Conservation (phyloP, 495 filamentous ascomycete species). For the Xylaria flabelliformis region DNA sequence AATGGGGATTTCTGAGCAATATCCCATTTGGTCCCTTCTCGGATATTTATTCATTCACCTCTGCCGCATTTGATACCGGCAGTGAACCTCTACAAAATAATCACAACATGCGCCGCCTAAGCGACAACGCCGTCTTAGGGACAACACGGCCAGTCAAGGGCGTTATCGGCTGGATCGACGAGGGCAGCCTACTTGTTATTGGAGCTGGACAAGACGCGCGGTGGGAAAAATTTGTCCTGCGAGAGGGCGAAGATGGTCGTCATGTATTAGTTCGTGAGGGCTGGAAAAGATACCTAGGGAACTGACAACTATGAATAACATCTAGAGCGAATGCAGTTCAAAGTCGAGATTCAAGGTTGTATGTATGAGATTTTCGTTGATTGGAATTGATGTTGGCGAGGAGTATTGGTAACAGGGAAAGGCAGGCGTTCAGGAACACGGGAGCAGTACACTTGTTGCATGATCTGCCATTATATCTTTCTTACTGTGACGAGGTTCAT, state of each 20-base stretch:
- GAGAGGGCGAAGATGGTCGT: conserved; percentile 67
- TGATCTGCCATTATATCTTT: conserved; percentile 4
- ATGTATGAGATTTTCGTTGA: conserved; percentile 12
- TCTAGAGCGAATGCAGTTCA: conserved; percentile 18
- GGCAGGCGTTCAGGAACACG: conserved; percentile 23
- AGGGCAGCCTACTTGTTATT: conserved; percentile 72
- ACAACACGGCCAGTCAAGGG: conserved; percentile 72
- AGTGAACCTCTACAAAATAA: conserved; percentile 63
- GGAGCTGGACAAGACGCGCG: conserved; percentile 81
- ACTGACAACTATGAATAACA: conserved; percentile 43
- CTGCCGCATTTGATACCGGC: conserved; percentile 76
- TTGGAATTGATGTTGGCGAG: conserved; percentile 24
- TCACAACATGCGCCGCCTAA: conserved; percentile 35
- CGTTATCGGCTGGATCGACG: conserved; percentile 75
- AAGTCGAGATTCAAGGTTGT: background rate
- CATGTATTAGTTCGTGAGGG: conserved; percentile 69
- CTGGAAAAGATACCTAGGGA: conserved; percentile 80
- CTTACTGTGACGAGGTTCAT: conserved; percentile 1
- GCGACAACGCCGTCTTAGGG: conserved; percentile 48
- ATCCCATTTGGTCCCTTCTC: conserved; percentile 85
- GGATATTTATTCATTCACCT: conserved; percentile 82
- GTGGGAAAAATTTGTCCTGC: conserved; percentile 83
- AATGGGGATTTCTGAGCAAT: conserved; percentile 81
- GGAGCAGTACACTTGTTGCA: conserved; percentile 15
- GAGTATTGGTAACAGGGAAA: conserved; percentile 24